Evolutionary conservation across 2,329 filamentous ascomycete species (phyloP).

Genomic region (Paracamarosporium sp.): DNA sequence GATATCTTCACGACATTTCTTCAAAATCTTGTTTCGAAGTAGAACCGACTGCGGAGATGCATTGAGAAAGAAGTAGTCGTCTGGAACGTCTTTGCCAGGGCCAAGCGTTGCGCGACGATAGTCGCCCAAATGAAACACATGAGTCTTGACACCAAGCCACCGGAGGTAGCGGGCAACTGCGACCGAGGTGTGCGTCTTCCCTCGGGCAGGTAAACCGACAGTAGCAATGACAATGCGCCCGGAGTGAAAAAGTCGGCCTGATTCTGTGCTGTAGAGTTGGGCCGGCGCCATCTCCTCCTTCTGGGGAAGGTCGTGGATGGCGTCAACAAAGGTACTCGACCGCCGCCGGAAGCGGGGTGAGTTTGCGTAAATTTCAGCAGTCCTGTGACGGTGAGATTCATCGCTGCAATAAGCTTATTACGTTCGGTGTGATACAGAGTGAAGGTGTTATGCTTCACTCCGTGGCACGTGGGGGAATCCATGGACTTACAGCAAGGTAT

Average conservation of each 20-base stretch:
- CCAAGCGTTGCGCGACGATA: constrained; percentile 93
- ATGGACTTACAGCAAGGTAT: constrained; percentile 66
- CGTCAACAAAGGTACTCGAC: constrained; percentile 96
- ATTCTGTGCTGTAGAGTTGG: constrained; percentile 98
- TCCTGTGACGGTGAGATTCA: constrained; percentile 61
- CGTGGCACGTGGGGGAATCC: constrained; percentile 22
- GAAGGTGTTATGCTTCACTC: constrained; percentile 11
- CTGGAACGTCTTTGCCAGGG: constrained; percentile 81
- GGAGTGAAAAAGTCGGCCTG: constrained; percentile 93
- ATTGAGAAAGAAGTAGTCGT: constrained; percentile 98
- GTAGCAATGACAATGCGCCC: constrained; percentile 97
- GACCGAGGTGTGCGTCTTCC: constrained; percentile 98
- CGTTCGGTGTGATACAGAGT: neutral
- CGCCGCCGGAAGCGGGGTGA: constrained; percentile 88
- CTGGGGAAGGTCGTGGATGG: constrained; percentile 90
- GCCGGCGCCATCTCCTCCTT: constrained; percentile 88
- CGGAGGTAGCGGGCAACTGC: constrained; percentile 92
- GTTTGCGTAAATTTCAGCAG: constrained; percentile 89
- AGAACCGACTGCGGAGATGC: constrained; percentile 92
- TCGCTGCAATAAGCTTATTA: neutral
- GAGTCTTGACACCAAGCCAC: constrained; percentile 97
- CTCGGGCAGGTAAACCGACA: constrained; percentile 90
- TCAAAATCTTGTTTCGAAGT: constrained; percentile 93
- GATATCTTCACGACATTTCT: constrained; percentile 96
- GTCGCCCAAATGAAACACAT: constrained; percentile 96